Evolutionary conservation across 2,329 filamentous ascomycete species (phyloP), one percentile per base, ranked within the genome.

Genomic region (Penicillium sp.): DNA sequence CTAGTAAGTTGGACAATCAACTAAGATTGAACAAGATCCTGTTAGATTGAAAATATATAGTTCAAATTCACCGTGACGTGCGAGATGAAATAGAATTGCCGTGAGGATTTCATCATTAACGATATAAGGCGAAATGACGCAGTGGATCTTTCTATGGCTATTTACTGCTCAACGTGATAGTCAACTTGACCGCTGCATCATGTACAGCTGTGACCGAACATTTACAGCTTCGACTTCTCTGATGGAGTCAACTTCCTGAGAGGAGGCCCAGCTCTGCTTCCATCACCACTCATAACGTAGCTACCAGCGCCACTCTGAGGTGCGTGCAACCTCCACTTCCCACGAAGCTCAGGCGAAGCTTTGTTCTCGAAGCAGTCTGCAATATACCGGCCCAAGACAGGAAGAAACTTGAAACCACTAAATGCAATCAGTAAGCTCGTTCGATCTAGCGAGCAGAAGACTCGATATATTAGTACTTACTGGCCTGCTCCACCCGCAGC

Each of bases 301-400:
- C 31, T 32, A 5, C 22, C 34, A 9, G 41, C 32, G 16, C 34
- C 34, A 12, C 29, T 37, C 1, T 33, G 18, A 10, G 46, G 30
- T 3, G 30, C 32, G 25, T 16, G 18, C 27, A 57, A 37, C 31
- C 41, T 45, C 71, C 79, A 86, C 72, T 81, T 84, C 30, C 72
- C 70, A 20, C 64, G 67, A 48, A 87, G 75, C 39, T 74, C 73
- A 6, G 67, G 58, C 48, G 18, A 70, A 61, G 57, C 56, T 13
- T 54, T 59, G 8, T 60, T 56, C 41, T 71, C 56, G 39, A 83
- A 65, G 41, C 73, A 73, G 48, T 81, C 77, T 2, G 72, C 71
- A 25, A 82, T 69, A 56, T 75, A 76, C 25, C 77, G 73, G 6
- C 80, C 80, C 10, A 84, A 61, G 6, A 84, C 71, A 0, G 80